These are phyloP conservation scores for Mycena albidolilacea DNA, from an alignment of 768 basidiomycete genomes.

Conservation along the genomic window DNA sequence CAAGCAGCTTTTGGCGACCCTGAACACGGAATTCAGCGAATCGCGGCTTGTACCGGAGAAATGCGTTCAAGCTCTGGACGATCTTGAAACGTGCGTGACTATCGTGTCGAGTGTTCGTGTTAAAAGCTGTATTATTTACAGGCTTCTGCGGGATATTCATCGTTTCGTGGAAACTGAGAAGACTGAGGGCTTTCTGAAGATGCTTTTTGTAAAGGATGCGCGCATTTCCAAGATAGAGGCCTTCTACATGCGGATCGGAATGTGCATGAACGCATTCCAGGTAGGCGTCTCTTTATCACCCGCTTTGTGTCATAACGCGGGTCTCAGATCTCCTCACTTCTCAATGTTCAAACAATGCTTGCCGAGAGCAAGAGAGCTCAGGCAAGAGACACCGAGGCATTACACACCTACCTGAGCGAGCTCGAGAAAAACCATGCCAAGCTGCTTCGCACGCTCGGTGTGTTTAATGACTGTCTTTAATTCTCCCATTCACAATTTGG, in stretches of 20 bases:
- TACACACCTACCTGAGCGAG: constrained; percentile 24
- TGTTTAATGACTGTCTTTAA: background rate
- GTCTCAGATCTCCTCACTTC: constrained; percentile 28
- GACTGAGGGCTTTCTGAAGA: constrained; percentile 12
- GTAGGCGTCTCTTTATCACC: background rate
- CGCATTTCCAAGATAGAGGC: constrained; percentile 21
- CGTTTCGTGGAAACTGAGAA: constrained; percentile 15
- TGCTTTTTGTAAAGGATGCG: constrained; percentile 19
- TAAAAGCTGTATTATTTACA: constrained; percentile 1
- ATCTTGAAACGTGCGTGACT: constrained; percentile 11
- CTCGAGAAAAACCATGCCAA: constrained; percentile 21
- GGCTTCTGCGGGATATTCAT: constrained; percentile 20
- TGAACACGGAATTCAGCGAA: constrained; percentile 28
- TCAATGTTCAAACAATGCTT: constrained; percentile 28
- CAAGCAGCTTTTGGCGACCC: constrained; percentile 24
- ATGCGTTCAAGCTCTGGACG: constrained; percentile 12
- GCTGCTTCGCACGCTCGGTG: constrained; percentile 26
- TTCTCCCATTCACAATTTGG: background rate
- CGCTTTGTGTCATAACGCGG: background rate
- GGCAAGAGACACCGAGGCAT: constrained; percentile 14
- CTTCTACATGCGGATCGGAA: constrained; percentile 20
- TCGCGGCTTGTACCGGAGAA: constrained; percentile 11
- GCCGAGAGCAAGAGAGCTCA: constrained; percentile 27
- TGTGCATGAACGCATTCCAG: constrained; percentile 13
- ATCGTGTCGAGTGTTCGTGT: background rate